A percentile compares a stretch with the other conserved stretches of the same genome.
Conservation (phyloP, 164 flowering plant species). For the Nelumbo lutea region DNA sequence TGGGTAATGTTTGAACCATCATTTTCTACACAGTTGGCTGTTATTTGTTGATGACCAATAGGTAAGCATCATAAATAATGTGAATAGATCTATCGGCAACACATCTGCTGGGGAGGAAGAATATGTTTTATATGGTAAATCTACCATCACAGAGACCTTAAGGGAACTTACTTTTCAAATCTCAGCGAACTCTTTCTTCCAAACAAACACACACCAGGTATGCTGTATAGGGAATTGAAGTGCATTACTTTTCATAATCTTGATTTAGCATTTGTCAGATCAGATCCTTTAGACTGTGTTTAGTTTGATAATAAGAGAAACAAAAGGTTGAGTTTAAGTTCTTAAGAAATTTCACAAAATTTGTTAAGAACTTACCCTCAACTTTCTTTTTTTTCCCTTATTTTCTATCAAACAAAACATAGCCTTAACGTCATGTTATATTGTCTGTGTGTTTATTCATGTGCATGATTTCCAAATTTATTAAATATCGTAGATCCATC, state of each 20-base stretch:
- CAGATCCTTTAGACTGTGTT: background rate
- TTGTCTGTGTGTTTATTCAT: too few species aligned
- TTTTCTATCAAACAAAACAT: too few species aligned
- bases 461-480: background rate
- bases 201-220: constrained; percentile 95
- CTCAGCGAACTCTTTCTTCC: constrained; percentile 98
- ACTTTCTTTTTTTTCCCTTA: too few species aligned
- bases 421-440: too few species aligned
- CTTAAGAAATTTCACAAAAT: too few species aligned
- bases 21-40: background rate
- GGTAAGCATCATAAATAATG: constrained; percentile 92
- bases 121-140: constrained; percentile 66
- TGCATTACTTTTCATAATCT: background rate
- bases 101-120: constrained; percentile 93
- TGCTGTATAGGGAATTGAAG: constrained; percentile 1
- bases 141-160: constrained; percentile 72
- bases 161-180: constrained; percentile 89
- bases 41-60: constrained; percentile 16
- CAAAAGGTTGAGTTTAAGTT: too few species aligned
- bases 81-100: constrained; percentile 86
- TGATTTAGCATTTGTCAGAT: background rate
- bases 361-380: too few species aligned
- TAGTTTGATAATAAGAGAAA: too few species aligned
- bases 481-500: constrained; percentile 9
- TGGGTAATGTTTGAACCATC: constrained; percentile 1